Evolutionary conservation across 176 grass and related monocot genomes (phyloP).

Genomic region (Ensete glaucum): DNA sequence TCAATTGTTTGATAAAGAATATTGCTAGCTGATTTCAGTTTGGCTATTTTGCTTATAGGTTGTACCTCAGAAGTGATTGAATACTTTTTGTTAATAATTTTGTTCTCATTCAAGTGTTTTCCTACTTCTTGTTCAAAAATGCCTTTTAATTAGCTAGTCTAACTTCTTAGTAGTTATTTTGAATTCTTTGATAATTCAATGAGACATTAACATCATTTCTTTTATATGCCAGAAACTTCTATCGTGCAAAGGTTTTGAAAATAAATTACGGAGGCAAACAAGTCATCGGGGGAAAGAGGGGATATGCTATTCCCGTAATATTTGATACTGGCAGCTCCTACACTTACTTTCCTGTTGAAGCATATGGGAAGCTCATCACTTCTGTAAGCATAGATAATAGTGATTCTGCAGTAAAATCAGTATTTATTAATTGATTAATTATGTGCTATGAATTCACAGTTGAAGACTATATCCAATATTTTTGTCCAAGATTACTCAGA

Average conservation of each 20-base stretch:
- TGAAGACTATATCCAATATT: constrained; percentile 29
- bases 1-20: not conserved
- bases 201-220: not conserved
- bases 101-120: not conserved
- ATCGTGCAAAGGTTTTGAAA: constrained; percentile 47
- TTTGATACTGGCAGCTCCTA: constrained; percentile 98
- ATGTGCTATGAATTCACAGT: constrained; percentile 32
- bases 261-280: constrained; percentile 60
- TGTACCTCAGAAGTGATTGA: not conserved
- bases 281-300: constrained; percentile 23
- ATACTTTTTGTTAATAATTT: not conserved
- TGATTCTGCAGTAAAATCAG: not conserved
- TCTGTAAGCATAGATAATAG: constrained; percentile 38
- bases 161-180: no score
- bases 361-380: constrained; percentile 56
- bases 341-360: constrained; percentile 85
- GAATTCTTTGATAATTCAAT: no score
- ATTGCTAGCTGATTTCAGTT: not conserved
- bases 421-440: constrained; percentile 7
- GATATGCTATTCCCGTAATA: constrained; percentile 56
- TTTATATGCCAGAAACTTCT: constrained; percentile 50
- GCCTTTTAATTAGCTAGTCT: no score
- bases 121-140: not conserved
- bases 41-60: not conserved
- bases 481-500: constrained; percentile 73